Evolutionary conservation across 495 filamentous ascomycete species (phyloP), one percentile per base, ranked within the genome.

Genomic region (Penicillium goetzii): DNA sequence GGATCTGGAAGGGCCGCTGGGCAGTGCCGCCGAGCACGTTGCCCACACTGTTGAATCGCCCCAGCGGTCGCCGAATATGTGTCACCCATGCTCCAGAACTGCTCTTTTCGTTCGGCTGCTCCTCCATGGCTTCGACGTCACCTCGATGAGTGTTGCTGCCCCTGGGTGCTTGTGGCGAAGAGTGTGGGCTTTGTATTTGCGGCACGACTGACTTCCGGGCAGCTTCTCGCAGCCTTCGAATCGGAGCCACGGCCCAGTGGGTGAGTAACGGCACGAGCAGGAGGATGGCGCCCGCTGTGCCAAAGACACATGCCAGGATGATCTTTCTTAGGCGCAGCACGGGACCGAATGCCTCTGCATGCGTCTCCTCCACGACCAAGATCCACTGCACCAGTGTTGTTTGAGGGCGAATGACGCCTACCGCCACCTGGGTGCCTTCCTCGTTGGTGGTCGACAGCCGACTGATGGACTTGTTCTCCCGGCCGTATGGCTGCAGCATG

Each of bases 241-340:
- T 96, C 11, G 93, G 93, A 59, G 87, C 82, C 19, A 93, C 91
- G 30, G 87, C 89, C 64, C 88, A 81, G 68, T 96, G 92, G 2
- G 92, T 91, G 43, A 92, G 83, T 0, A 93, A 90, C 30, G 92
- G 81, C 4, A 92, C 81, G 3, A 92, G 66, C 15, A 93, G 30
- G 3, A 93, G 61, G 3, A 92, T 81, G 0, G 86, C 78, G 4
- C 88, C 93, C 19, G 87, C 82, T 0, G 92, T 94, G 0, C 89
- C 91, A 68, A 97, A 96, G 1, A 96, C 90, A 56, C 91, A 96
- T 2, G 84, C 90, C 3, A 97, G 75, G 6, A 97, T 83, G 47
- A 97, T 89, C 51, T 87, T 87, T 32, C 90, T 84, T 25, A 97
- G 81, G 21, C 85, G 84, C 38, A 80, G 66, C 33, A 97, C 92